Conservation (phyloP, 371 early-diverging fungal genomes). For the Dichotomocladium elegans region DNA sequence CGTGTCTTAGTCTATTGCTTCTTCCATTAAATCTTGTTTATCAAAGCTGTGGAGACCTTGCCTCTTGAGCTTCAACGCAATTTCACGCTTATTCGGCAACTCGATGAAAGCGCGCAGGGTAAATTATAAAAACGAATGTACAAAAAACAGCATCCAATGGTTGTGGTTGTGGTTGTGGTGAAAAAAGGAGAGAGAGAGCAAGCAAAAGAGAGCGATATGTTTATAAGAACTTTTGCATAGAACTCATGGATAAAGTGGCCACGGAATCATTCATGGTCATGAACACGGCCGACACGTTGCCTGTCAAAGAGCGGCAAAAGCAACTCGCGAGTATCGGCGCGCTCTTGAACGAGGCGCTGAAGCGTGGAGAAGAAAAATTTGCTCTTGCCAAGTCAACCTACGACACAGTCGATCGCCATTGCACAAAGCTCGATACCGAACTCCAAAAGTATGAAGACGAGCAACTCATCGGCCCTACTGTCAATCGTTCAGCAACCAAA, state of each 20-base stretch:
- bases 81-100: slow-evolving; percentile 84
- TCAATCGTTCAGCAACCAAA: slow-evolving; percentile 14
- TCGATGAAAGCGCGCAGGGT: slow-evolving; percentile 83
- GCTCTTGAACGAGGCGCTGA: slow-evolving; percentile 64
- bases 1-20: not conserved
- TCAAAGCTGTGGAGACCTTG: slow-evolving; percentile 77
- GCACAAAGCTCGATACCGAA: slow-evolving; percentile 88
- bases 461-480: slow-evolving; percentile 63
- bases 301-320: slow-evolving; percentile 51
- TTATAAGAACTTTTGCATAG: slow-evolving; percentile 15
- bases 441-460: slow-evolving; percentile 87
- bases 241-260: slow-evolving; percentile 58
- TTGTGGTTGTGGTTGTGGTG: too few relatives aligned
- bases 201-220: not conserved
- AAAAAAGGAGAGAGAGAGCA: too few relatives aligned
- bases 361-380: slow-evolving; percentile 93
- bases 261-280: slow-evolving; percentile 38
- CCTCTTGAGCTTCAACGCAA: slow-evolving; percentile 89
- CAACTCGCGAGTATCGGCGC: slow-evolving; percentile 57
- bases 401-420: slow-evolving; percentile 90
- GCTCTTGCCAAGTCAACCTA: slow-evolving; percentile 89
- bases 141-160: too few relatives aligned
- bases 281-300: slow-evolving; percentile 25
- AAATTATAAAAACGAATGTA: not conserved
- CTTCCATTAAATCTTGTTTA: too few relatives aligned